phyloP scores from a whole-genome alignment of 176 grass and related monocot species.

The Chrysopogon serrulatus region DNA sequence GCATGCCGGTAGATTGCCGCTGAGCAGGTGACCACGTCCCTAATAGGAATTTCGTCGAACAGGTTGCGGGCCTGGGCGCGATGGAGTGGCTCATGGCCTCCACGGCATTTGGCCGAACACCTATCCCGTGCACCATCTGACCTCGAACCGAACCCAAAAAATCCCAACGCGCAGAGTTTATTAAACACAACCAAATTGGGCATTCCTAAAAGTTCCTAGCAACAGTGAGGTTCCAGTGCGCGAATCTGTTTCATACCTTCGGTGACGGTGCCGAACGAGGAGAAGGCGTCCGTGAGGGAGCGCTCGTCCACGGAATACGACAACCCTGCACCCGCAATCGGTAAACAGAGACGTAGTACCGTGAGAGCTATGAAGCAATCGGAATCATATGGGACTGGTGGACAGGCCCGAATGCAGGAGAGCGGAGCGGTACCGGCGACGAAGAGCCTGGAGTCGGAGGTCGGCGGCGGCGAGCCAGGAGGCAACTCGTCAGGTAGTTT shows the following conservation, averaged over 20 bases:
- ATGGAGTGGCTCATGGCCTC: background rate
- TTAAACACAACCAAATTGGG: background rate
- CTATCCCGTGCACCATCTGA: slow-evolving; percentile 28
- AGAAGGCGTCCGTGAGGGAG: slow-evolving; percentile 80
- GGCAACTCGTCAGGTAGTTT: slow-evolving; percentile 4
- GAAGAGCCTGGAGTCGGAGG: slow-evolving; percentile 75
- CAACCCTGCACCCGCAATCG: slow-evolving; percentile 38
- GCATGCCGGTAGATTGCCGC: slow-evolving; percentile 37
- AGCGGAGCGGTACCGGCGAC: slow-evolving; percentile 45
- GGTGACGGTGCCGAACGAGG: slow-evolving; percentile 70
- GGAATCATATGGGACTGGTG: background rate
- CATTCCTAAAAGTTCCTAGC: background rate
- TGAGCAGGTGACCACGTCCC: slow-evolving; percentile 46
- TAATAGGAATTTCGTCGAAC: slow-evolving; percentile 44
- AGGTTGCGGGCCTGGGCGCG: background rate
- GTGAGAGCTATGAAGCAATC: background rate
- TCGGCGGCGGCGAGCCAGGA: slow-evolving; percentile 10
- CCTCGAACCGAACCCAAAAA: background rate
- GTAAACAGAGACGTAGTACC: background rate
- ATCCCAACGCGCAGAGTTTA: slow-evolving; percentile 5
- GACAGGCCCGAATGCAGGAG: background rate
- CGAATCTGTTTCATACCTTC: slow-evolving; percentile 48
- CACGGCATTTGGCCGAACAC: slow-evolving; percentile 24
- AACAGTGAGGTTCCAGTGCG: background rate
- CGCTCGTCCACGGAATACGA: slow-evolving; percentile 82